Conservation (phyloP, 2,329 filamentous ascomycete genomes). For the Sarocladium strictum region DNA sequence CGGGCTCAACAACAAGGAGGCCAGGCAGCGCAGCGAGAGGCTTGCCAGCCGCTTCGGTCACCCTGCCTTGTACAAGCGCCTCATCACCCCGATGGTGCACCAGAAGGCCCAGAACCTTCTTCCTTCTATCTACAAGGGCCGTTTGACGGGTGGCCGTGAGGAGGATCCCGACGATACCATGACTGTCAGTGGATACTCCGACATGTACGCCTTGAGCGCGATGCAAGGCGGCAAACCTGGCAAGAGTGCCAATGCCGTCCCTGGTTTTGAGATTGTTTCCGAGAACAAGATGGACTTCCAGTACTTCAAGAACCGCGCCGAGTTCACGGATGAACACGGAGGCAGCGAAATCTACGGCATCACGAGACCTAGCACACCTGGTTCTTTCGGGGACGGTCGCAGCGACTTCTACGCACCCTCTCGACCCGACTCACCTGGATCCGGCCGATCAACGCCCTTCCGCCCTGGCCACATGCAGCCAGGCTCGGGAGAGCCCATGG, state of each 20-base stretch:
- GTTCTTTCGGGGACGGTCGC: constrained; percentile 40
- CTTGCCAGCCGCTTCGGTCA: constrained; percentile 79
- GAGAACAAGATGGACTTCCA: constrained; percentile 84
- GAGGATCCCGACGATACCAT: constrained; percentile 49
- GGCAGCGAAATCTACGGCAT: constrained; percentile 65
- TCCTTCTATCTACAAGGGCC: constrained; percentile 78
- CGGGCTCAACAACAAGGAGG: constrained; percentile 40
- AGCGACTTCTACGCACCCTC: constrained; percentile 30
- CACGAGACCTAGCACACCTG: constrained; percentile 55
- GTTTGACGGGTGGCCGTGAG: constrained; percentile 62
- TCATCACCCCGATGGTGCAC: constrained; percentile 94
- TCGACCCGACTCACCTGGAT: constrained; percentile 43
- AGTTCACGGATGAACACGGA: constrained; percentile 84
- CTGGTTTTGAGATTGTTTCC: constrained; percentile 84
- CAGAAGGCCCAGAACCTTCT: constrained; percentile 83
- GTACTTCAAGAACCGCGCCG: constrained; percentile 83
- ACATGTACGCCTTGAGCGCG: constrained; percentile 72
- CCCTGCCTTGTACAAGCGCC: constrained; percentile 79
- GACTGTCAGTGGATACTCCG: constrained; percentile 69
- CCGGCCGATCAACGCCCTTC: constrained; percentile 27
- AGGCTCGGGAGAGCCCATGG: constrained; percentile 13
- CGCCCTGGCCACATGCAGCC: constrained; percentile 15
- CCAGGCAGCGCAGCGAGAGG: constrained; percentile 56
- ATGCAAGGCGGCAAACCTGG: constrained; percentile 58
- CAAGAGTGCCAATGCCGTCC: constrained; percentile 38